phyloP scores from a whole-genome alignment of 2,329 filamentous ascomycete species.

The Dothiorella sarmentorum region DNA sequence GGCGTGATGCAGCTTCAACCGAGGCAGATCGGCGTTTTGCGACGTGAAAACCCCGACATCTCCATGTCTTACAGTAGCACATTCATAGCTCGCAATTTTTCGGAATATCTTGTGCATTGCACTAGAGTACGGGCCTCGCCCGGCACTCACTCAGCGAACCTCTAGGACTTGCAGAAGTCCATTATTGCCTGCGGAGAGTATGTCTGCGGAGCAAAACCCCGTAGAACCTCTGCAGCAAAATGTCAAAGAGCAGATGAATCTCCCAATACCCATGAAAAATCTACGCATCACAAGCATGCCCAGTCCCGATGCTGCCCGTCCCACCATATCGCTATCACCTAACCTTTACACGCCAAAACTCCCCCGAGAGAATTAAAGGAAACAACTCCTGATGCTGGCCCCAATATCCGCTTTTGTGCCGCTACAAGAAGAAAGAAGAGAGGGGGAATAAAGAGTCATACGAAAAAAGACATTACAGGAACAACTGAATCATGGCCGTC shows the following conservation, averaged over 20 bases:
- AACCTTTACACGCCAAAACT: neutral
- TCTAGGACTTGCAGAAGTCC: too few relatives aligned
- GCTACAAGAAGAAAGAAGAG: neutral
- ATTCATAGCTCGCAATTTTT: neutral
- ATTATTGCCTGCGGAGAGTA: too few relatives aligned
- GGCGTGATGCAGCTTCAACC: neutral
- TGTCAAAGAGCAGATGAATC: neutral
- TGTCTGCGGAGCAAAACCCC: too few relatives aligned
- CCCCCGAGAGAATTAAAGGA: neutral
- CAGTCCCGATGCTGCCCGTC: neutral
- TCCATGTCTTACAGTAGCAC: neutral
- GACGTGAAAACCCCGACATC: neutral
- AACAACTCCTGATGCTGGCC: conserved; percentile 4
- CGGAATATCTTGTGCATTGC: neutral
- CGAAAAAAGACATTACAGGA: conserved; percentile 27
- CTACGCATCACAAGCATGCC: neutral
- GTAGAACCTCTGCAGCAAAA: neutral
- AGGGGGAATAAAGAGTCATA: neutral
- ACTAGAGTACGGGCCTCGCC: too few relatives aligned
- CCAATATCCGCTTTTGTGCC: conserved; percentile 2
- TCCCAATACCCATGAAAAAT: neutral
- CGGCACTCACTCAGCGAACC: too few relatives aligned
- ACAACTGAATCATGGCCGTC: conserved; percentile 41
- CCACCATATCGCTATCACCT: neutral
- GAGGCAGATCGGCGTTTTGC: conserved; percentile 1